These are phyloP conservation scores for Candida succiphila DNA, from an alignment of 805 yeast species.

Conservation along the genomic window DNA sequence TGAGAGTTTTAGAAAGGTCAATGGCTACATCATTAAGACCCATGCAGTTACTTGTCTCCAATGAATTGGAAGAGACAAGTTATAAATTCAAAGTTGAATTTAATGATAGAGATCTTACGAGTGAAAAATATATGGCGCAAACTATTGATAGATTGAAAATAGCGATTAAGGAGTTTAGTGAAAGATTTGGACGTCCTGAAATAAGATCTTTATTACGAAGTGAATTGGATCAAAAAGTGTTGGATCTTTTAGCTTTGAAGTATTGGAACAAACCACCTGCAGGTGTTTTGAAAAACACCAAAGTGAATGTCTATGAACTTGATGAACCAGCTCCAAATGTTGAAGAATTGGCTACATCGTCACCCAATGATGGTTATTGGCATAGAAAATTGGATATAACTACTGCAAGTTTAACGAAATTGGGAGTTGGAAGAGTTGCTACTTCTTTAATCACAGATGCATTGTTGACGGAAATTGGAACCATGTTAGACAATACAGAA, in stretches of 20 bases:
- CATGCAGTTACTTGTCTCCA: conserved; percentile 74
- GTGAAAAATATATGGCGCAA: conserved; percentile 88
- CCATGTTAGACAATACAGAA: conserved; percentile 64
- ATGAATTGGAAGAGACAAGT: conserved; percentile 86
- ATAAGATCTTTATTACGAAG: conserved; percentile 68
- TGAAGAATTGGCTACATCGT: conserved; percentile 43
- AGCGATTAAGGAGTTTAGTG: conserved; percentile 79
- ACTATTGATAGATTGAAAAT: conserved; percentile 81
- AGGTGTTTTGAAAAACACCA: conserved; percentile 8
- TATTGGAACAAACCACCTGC: conserved; percentile 75
- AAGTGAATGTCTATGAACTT: conserved; percentile 1
- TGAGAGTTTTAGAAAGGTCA: conserved; percentile 78
- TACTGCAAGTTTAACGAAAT: conserved; percentile 74
- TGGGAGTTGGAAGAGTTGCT: conserved; percentile 88
- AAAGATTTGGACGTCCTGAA: conserved; percentile 74
- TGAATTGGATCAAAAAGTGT: conserved; percentile 80
- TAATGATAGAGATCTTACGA: conserved; percentile 88
- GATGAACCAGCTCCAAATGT: conserved; percentile 33
- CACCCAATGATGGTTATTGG: conserved; percentile 76
- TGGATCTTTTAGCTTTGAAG: conserved; percentile 78
- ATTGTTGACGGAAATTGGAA: conserved; percentile 65
- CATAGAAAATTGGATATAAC: conserved; percentile 77
- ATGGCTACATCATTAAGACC: conserved; percentile 88
- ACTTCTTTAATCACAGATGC: conserved; percentile 78
- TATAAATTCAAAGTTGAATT: conserved; percentile 94